Conservation (phyloP, 805 yeast genomes). For the Blastobotrys peoriensis region DNA sequence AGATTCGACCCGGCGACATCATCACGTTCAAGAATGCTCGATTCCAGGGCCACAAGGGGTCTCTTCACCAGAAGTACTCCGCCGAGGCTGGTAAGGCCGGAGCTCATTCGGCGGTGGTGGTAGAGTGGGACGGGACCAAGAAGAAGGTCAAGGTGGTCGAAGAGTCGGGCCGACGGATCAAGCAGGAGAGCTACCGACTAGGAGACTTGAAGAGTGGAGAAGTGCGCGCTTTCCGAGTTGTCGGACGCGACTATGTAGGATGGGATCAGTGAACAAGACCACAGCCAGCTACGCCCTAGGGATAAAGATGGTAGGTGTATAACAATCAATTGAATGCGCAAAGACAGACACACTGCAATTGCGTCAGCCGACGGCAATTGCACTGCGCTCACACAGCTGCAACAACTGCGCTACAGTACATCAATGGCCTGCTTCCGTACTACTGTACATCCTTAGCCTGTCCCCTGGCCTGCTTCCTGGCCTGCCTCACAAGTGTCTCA, state of each 20-base stretch:
- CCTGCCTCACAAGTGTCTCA: too few species aligned
- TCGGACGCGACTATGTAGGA: slow-evolving; percentile 64
- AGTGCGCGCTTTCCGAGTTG: slow-evolving; percentile 70
- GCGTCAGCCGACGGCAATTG: too few species aligned
- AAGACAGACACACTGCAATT: too few species aligned
- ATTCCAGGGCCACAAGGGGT: slow-evolving; percentile 58
- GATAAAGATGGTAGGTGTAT: too few species aligned
- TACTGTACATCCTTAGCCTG: too few species aligned
- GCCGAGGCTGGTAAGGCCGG: slow-evolving; percentile 54
- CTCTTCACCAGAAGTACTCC: slow-evolving; percentile 50
- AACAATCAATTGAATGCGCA: too few species aligned
- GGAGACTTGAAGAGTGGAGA: slow-evolving; percentile 74
- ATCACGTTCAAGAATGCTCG: slow-evolving; percentile 68
- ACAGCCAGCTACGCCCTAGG: too few species aligned
- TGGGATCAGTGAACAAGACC: slow-evolving; percentile 52
- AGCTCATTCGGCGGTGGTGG: slow-evolving; percentile 51
- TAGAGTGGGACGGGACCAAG: slow-evolving; percentile 70
- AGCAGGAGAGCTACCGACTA: slow-evolving; percentile 57
- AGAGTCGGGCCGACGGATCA: slow-evolving; percentile 38
- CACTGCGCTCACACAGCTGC: too few species aligned
- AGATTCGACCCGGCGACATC: slow-evolving; percentile 78
- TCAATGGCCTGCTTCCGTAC: too few species aligned
- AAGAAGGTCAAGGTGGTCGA: slow-evolving; percentile 33
- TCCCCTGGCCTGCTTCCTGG: too few species aligned
- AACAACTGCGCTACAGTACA: too few species aligned